These are phyloP conservation scores for Aureobasidium sp. DNA, from an alignment of 2,329 filamentous ascomycete species.

Conservation along the genomic window DNA sequence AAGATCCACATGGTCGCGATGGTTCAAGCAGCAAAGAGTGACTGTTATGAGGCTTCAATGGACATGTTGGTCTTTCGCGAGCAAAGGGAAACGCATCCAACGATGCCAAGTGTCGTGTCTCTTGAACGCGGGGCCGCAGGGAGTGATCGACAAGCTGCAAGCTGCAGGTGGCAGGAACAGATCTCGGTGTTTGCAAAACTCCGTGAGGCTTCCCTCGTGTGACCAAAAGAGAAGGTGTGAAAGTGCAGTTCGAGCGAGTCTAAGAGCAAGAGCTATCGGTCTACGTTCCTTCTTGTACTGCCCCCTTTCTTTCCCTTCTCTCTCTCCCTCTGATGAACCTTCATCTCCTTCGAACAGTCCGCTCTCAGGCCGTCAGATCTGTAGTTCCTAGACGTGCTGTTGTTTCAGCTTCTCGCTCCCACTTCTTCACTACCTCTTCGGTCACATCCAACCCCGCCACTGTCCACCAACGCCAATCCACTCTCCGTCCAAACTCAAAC, in stretches of 20 bases:
- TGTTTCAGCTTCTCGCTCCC: neutral
- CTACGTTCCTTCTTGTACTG: neutral
- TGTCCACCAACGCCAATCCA: neutral
- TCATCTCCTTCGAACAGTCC: conserved; percentile 3
- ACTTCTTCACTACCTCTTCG: conserved; percentile 2
- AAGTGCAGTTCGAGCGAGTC: neutral
- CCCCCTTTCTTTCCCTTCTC: neutral
- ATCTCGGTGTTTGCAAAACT: conserved; percentile 3
- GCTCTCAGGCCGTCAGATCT: conserved; percentile 10
- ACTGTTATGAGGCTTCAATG: neutral
- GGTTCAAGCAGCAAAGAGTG: neutral
- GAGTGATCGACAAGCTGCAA: neutral
- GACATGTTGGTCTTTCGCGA: neutral
- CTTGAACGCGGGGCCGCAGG: neutral
- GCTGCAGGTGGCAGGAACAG: neutral
- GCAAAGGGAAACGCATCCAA: neutral
- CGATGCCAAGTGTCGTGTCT: conserved; percentile 1
- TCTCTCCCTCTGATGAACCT: conserved; percentile 5
- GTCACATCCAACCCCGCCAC: neutral
- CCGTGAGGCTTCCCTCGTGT: neutral
- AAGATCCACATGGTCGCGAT: conserved; percentile 83
- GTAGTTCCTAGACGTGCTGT: conserved; percentile 5
- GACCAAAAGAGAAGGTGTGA: conserved; percentile 9
- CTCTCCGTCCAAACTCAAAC: neutral
- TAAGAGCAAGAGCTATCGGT: neutral